Conservation (phyloP, 805 yeast genomes). For the Pichia occidentalis region DNA sequence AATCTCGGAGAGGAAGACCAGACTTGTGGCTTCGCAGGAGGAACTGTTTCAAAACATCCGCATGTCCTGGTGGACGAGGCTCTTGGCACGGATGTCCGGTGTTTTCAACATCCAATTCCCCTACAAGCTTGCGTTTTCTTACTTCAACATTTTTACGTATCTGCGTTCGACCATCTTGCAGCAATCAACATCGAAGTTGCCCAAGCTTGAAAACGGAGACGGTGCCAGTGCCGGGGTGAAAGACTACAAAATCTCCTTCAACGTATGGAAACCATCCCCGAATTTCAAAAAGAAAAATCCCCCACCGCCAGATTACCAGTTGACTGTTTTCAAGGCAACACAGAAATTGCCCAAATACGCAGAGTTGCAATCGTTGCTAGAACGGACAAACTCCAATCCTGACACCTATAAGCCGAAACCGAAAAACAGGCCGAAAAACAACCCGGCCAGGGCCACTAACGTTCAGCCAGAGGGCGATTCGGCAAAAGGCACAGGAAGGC, state of each 20-base stretch:
- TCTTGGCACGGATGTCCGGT: constrained; percentile 2
- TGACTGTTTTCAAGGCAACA: constrained; percentile 50
- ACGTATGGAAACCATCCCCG: constrained; percentile 81
- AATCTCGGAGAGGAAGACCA: background rate
- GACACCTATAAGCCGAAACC: constrained; percentile 5
- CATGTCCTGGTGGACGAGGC: constrained; percentile 11
- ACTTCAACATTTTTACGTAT: constrained; percentile 16
- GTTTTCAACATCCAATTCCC: constrained; percentile 13
- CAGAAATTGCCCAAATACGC: constrained; percentile 40
- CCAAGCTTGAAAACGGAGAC: background rate
- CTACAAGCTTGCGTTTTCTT: constrained; percentile 12
- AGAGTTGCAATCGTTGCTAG: constrained; percentile 36
- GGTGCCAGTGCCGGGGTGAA: constrained; percentile 17
- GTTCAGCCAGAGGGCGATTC: background rate
- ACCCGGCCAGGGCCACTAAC: background rate
- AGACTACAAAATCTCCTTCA: constrained; percentile 38
- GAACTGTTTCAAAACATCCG: constrained; percentile 6
- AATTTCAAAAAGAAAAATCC: constrained; percentile 65
- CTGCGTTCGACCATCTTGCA: constrained; percentile 12
- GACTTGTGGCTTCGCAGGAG: constrained; percentile 1
- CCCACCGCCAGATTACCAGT: constrained; percentile 66
- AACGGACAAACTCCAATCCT: constrained; percentile 20
- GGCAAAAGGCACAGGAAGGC: background rate
- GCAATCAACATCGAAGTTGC: constrained; percentile 13
- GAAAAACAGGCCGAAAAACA: background rate